Percentiles rank a stretch among this genome's conserved stretches.
These are phyloP conservation scores for Arctium minus DNA, from an alignment of 129 eudicot species.

Conservation along the genomic window DNA sequence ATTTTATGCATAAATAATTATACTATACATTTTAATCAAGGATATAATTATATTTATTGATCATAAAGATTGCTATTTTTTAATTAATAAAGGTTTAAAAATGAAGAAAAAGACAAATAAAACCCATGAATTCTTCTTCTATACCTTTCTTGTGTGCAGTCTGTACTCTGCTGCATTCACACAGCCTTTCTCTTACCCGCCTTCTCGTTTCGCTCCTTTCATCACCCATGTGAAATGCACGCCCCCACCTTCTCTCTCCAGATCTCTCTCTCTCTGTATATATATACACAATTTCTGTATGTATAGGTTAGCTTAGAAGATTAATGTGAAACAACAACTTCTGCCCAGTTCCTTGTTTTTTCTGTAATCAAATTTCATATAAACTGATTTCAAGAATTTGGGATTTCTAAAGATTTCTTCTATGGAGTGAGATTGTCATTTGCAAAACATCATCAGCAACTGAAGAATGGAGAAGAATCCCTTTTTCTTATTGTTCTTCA, in stretches of 20 bases:
- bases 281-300: conserved; percentile 14
- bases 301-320: conserved; percentile 28
- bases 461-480: conserved; percentile 25
- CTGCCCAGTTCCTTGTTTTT: conserved; percentile 22
- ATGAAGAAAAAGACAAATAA: conserved; percentile 24
- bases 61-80: neutral
- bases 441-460: neutral
- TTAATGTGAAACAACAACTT: conserved; percentile 31
- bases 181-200: conserved; percentile 28
- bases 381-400: conserved; percentile 7
- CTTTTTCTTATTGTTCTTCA: conserved; percentile 15
- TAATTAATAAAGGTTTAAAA: neutral
- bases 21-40: too few species aligned
- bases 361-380: neutral
- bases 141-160: conserved; percentile 20
- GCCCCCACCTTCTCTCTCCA: conserved; percentile 13
- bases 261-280: neutral
- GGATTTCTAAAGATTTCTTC: neutral
- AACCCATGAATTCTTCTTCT: conserved; percentile 25
- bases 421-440: conserved; percentile 29
- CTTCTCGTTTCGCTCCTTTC: conserved; percentile 23
- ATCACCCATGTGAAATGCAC: conserved; percentile 25
- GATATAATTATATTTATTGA: neutral
- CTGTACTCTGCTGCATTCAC: conserved; percentile 16
- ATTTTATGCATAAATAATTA: too few species aligned